Evolutionary conservation across 768 basidiomycete genomes (phyloP).

Genomic region (Rhodocollybia butyracea): DNA sequence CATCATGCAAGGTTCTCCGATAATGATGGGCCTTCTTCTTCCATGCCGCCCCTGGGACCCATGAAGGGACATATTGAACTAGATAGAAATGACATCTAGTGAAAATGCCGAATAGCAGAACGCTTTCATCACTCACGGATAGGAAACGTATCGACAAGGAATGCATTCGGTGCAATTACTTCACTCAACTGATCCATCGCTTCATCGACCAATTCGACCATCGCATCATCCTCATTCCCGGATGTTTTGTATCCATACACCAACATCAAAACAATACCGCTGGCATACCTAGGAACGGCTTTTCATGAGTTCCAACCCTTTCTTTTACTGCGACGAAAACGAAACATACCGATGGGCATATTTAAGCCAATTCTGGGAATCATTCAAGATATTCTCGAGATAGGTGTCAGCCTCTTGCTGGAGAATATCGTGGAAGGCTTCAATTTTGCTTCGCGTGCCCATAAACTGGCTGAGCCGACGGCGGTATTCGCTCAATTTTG

Average conservation of each 20-base stretch:
- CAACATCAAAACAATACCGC: background rate
- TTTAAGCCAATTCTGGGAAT: background rate
- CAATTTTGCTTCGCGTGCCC: background rate
- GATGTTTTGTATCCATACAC: background rate
- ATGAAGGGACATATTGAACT: conserved; percentile 27
- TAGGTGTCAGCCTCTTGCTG: background rate
- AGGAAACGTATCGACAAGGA: too few species aligned
- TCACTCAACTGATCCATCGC: background rate
- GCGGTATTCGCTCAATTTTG: background rate
- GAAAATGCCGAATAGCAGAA: too few species aligned
- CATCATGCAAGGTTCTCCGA: conserved; percentile 26
- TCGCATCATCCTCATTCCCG: background rate
- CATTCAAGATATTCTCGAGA: background rate
- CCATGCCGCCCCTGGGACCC: conserved; percentile 32
- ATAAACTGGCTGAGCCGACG: background rate
- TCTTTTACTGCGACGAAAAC: too few species aligned
- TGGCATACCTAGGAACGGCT: background rate
- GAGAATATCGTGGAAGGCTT: background rate
- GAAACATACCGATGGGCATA: background rate
- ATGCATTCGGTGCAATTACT: background rate
- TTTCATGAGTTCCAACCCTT: too few species aligned
- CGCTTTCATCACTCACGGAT: too few species aligned
- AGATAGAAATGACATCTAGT: too few species aligned
- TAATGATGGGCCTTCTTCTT: conserved; percentile 38
- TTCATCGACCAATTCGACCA: background rate